A percentile compares a stretch with the other conserved stretches of the same genome.
These are phyloP conservation scores for Phialocephala sp. DNA, from an alignment of 2,329 filamentous ascomycete genomes.

Conservation along the genomic window DNA sequence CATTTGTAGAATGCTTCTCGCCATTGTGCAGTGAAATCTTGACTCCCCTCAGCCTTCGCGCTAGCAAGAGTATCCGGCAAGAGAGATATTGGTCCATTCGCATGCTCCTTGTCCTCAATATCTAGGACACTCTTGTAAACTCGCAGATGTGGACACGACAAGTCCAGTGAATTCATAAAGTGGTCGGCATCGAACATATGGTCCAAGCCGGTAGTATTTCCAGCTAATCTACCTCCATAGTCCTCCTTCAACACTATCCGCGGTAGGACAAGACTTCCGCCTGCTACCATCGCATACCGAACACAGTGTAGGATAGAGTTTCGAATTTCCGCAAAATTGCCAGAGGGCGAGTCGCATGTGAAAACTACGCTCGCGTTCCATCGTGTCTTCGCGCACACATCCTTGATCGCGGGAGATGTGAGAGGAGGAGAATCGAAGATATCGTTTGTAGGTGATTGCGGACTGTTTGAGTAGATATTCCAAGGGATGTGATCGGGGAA, in stretches of 20 bases:
- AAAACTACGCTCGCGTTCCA: conserved; percentile 37
- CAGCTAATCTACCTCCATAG: conserved; percentile 21
- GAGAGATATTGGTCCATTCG: conserved; percentile 29
- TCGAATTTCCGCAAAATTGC: conserved; percentile 39
- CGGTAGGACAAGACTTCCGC: conserved; percentile 36
- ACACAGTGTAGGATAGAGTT: conserved; percentile 42
- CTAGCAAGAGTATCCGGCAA: conserved; percentile 30
- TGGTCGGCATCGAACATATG: conserved; percentile 38
- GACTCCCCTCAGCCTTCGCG: conserved; percentile 9
- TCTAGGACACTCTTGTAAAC: conserved; percentile 26
- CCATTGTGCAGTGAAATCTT: conserved; percentile 26
- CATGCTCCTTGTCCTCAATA: conserved; percentile 20
- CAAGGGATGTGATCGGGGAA: conserved; percentile 31
- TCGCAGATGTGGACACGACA: conserved; percentile 35
- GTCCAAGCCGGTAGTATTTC: conserved; percentile 27
- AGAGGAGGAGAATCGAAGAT: conserved; percentile 36
- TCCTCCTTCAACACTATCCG: conserved; percentile 30
- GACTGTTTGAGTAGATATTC: conserved; percentile 33
- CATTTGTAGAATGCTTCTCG: conserved; percentile 30
- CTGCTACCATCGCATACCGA: conserved; percentile 39
- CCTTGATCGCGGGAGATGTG: conserved; percentile 30
- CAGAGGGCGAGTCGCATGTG: conserved; percentile 36
- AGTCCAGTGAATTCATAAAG: conserved; percentile 32
- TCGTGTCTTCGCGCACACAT: conserved; percentile 32
- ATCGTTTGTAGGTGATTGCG: conserved; percentile 25